Conservation (phyloP, 495 filamentous ascomycete species). For the Penicillium bialowiezense region DNA sequence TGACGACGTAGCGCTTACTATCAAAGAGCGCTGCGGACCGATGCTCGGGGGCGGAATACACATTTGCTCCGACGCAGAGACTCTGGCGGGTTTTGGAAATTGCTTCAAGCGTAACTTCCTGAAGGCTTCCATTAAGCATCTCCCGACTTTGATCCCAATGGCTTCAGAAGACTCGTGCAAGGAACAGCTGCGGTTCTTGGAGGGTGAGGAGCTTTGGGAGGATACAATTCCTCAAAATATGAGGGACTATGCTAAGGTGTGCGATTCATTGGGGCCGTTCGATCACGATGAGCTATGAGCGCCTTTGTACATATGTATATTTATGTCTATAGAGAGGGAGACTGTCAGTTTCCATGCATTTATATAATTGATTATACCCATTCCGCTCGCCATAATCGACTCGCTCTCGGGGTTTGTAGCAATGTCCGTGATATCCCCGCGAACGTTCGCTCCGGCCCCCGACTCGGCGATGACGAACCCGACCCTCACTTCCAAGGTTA, state of each 20-base stretch:
- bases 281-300: constrained; percentile 27
- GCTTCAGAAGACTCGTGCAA: constrained; percentile 38
- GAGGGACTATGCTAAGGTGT: constrained; percentile 42
- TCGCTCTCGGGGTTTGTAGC: too few relatives aligned
- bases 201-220: constrained; percentile 38
- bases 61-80: constrained; percentile 37
- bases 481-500: constrained; percentile 4
- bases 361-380: not conserved
- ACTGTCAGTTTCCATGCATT: not conserved
- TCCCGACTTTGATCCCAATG: constrained; percentile 37
- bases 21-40: constrained; percentile 35
- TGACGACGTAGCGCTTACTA: constrained; percentile 40
- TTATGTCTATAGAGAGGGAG: not conserved
- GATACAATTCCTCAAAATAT: constrained; percentile 43
- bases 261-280: constrained; percentile 23
- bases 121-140: constrained; percentile 31
- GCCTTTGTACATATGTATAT: not conserved
- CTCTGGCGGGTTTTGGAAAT: constrained; percentile 38
- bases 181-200: constrained; percentile 33
- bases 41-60: constrained; percentile 33
- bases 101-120: constrained; percentile 44
- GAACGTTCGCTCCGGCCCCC: too few relatives aligned
- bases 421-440: too few relatives aligned
- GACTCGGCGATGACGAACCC: constrained; percentile 11
- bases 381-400: too few relatives aligned